A percentile compares a stretch with the other conserved stretches of the same genome.
Evolutionary conservation across 176 grass and related monocot genomes (phyloP).

Genomic region (Cocos nucifera): DNA sequence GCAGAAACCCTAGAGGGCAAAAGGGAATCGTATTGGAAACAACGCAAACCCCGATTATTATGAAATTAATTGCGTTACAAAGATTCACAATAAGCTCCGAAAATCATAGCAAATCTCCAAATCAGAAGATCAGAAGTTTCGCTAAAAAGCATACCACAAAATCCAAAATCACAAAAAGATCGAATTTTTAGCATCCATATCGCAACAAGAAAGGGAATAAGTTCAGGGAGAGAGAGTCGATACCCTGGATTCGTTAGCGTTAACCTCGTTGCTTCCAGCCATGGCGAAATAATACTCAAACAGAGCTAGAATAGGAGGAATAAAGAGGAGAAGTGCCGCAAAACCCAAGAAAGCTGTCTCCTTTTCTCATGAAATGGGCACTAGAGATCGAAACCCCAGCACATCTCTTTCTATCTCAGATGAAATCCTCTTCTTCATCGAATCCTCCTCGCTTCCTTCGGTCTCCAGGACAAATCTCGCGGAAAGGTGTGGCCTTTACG

Average conservation of each 20-base stretch:
- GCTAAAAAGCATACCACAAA: too few relatives aligned
- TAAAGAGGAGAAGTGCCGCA: neutral
- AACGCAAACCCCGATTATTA: too few relatives aligned
- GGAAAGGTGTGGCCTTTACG: neutral
- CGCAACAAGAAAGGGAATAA: neutral
- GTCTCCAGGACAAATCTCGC: neutral
- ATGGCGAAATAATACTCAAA: constrained; percentile 28
- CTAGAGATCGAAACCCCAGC: neutral
- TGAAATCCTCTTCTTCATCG: neutral
- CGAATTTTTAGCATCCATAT: too few relatives aligned
- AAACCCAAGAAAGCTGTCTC: constrained; percentile 7
- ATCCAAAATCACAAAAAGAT: too few relatives aligned
- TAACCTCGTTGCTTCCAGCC: constrained; percentile 98
- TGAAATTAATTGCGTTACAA: too few relatives aligned
- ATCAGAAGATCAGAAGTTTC: too few relatives aligned
- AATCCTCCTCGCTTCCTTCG: neutral
- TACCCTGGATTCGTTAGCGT: constrained; percentile 98
- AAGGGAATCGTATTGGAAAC: too few relatives aligned
- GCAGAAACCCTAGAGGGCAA: too few relatives aligned
- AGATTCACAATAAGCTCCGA: too few relatives aligned
- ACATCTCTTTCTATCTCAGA: neutral
- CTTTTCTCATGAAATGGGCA: constrained; percentile 26
- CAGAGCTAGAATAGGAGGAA: neutral
- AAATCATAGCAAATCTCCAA: too few relatives aligned
- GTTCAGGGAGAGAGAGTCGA: neutral